Percentiles rank a stretch among this genome's conserved stretches.
Evolutionary conservation across 108 stramenopile genomes (phyloP).

Genomic region (Skeletonema menzelii): DNA sequence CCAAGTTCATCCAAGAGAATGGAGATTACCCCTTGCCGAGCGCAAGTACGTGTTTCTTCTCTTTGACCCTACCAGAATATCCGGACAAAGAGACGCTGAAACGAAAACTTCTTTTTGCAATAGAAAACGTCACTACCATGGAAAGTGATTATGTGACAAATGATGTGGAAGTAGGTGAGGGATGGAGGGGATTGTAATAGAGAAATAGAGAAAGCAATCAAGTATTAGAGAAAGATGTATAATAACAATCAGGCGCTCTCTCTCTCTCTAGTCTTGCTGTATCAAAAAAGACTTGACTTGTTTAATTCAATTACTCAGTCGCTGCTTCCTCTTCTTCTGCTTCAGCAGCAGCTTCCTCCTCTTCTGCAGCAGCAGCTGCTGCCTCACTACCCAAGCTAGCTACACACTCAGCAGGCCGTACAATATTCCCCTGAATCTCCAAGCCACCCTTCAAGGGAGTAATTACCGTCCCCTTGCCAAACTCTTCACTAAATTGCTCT

Average conservation of each 20-base stretch:
- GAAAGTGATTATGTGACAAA: slow-evolving; percentile 96
- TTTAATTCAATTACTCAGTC: not conserved
- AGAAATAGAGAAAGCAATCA: slow-evolving; percentile 2
- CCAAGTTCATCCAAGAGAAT: slow-evolving; percentile 40
- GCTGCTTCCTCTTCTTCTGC: not conserved
- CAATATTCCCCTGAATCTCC: slow-evolving; percentile 74
- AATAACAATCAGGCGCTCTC: not conserved
- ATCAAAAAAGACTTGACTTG: not conserved
- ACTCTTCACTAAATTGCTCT: slow-evolving; percentile 54
- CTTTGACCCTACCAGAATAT: slow-evolving; percentile 90
- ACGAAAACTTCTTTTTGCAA: slow-evolving; percentile 92
- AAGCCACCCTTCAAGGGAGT: slow-evolving; percentile 51
- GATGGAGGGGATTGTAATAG: slow-evolving; percentile 51
- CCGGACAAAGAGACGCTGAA: slow-evolving; percentile 73
- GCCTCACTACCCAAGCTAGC: slow-evolving; percentile 56
- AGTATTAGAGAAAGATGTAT: not conserved
- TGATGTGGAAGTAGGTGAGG: slow-evolving; percentile 81
- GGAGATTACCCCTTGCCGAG: slow-evolving; percentile 89
- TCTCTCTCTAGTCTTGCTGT: not conserved
- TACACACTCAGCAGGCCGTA: slow-evolving; percentile 65
- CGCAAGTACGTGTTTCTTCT: slow-evolving; percentile 98
- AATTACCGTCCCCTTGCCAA: slow-evolving; percentile 58
- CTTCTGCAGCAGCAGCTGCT: not conserved
- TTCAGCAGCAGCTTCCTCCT: not conserved
- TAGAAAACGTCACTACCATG: slow-evolving; percentile 95